These are phyloP conservation scores for Calonectria montana DNA, from an alignment of 2,329 filamentous ascomycete genomes.

Conservation along the genomic window DNA sequence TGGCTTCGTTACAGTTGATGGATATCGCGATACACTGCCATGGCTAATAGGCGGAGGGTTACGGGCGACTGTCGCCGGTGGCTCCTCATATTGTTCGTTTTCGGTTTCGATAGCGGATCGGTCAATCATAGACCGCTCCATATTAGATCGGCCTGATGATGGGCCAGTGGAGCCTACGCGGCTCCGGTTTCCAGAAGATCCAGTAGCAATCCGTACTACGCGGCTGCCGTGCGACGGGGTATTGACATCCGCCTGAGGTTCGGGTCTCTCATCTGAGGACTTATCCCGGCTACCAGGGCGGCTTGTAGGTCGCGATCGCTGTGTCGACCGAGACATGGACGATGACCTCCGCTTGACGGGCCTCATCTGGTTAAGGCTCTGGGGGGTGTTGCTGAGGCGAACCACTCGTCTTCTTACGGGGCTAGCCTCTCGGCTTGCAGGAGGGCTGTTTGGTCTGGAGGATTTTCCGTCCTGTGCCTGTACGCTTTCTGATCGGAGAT, in stretches of 20 bases:
- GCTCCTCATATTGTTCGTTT: constrained; percentile 59
- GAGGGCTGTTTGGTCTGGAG: constrained; percentile 57
- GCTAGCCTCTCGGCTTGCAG: constrained; percentile 61
- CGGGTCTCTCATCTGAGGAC: constrained; percentile 53
- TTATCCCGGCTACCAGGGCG: constrained; percentile 56
- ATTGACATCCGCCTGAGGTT: constrained; percentile 57
- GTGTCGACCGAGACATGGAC: constrained; percentile 57
- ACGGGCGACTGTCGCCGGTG: constrained; percentile 60
- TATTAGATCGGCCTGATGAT: constrained; percentile 50
- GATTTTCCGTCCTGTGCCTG: constrained; percentile 53
- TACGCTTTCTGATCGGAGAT: constrained; percentile 60
- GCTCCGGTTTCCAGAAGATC: constrained; percentile 60
- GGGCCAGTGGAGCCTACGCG: constrained; percentile 50
- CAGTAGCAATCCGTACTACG: constrained; percentile 65
- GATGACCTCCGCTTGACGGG: constrained; percentile 61
- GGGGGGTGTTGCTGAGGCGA: constrained; percentile 64
- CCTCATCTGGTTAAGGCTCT: constrained; percentile 54
- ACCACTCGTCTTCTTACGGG: constrained; percentile 68
- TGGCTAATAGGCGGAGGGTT: constrained; percentile 59
- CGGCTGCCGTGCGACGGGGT: constrained; percentile 64
- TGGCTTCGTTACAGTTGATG: constrained; percentile 61
- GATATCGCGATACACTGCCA: constrained; percentile 65
- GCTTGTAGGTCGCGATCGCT: constrained; percentile 47
- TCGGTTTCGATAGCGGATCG: constrained; percentile 55
- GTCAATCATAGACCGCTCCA: constrained; percentile 49